Base-by-base conservation (phyloP, 345 rosid genomes). In the Cardiospermum halicacabum region DNA sequence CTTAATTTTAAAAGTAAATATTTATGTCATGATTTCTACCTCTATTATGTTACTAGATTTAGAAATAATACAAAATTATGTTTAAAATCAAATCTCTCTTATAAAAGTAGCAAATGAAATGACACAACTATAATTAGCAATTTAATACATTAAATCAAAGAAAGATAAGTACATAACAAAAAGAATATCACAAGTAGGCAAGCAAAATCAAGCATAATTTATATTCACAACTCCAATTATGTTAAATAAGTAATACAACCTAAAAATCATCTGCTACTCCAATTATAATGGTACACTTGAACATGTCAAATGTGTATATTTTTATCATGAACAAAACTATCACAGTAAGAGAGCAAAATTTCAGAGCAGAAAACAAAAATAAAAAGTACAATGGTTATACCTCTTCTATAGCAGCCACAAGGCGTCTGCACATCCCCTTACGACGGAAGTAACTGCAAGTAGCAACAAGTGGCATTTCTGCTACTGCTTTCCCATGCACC, bases 381-480 rank as follows among this genome's bases (percentile, higher is more conserved):
- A 22, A 21, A 3, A 53, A 37, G 64, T 63, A 36, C 22, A 47
- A 24, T 16, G 22, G 51, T 24, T 47, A 49, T 77, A 86, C 98
- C 98, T 93, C 89, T 68, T 93, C 98, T 27, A 93, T 77, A 62
- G 88, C 89, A 77, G 77, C 53, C 71, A 90, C 69, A 56, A 93
- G 89, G 72, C 76, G 79, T 67, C 89, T 84, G 74, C 98, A 88
- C 97, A 93, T 88, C 64, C 98, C 98, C 74, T 80, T 92, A 42
- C 94, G 91, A 32, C 96, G 91, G 65, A 78, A 85, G 45, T 82
- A 85, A 74, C 93, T 88, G 74, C 96, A 89, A 54, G 98, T 93
- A 75, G 97, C 98, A 77, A 89, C 84, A 34, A 93, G 86, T 70
- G 97, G 98, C 98, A 93, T 89, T 87, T 93, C 98, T 27, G 98